These are phyloP conservation scores for Arabidopsis suecica DNA, from an alignment of 345 rosid species.

Conservation along the genomic window DNA sequence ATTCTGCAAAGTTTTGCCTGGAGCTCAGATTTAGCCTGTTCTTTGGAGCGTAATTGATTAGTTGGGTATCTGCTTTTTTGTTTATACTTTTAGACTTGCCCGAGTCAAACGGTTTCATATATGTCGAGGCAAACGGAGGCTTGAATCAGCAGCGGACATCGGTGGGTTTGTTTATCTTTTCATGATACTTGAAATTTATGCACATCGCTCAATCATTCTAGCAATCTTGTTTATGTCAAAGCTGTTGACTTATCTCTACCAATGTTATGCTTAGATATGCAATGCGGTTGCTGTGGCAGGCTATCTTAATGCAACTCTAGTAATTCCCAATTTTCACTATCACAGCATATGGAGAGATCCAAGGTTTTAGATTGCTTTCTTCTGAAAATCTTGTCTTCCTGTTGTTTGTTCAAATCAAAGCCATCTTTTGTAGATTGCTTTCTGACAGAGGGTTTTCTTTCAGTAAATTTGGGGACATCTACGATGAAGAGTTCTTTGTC, in stretches of 20 bases:
- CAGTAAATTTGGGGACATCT: conserved; percentile 89
- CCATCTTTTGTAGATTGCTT: conserved; percentile 23
- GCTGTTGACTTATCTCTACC: conserved; percentile 41
- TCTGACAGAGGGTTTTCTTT: conserved; percentile 38
- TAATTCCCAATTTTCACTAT: conserved; percentile 91
- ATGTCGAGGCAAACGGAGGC: conserved; percentile 98
- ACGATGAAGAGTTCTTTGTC: conserved; percentile 85
- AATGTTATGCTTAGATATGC: conserved; percentile 77
- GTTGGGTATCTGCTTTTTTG: conserved; percentile 10
- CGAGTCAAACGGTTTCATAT: conserved; percentile 95
- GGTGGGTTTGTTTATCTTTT: conserved; percentile 65
- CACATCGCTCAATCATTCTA: conserved; percentile 20
- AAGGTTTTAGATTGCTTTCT: conserved; percentile 56
- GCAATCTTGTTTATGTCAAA: conserved; percentile 27
- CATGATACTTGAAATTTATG: conserved; percentile 11
- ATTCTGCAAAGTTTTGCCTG: background rate
- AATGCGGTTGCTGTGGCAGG: conserved; percentile 99
- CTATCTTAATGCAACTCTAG: conserved; percentile 94
- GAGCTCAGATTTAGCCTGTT: conserved; percentile 11
- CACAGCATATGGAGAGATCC: conserved; percentile 99
- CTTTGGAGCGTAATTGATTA: conserved; percentile 10
- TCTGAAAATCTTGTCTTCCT: conserved; percentile 10
- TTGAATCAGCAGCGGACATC: conserved; percentile 98
- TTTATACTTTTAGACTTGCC: conserved; percentile 64
- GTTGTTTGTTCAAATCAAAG: conserved; percentile 14